A percentile compares a stretch with the other conserved stretches of the same genome.
These are phyloP conservation scores for Ceratocystis lukuohia DNA, from an alignment of 2,329 filamentous ascomycete species.

Conservation along the genomic window DNA sequence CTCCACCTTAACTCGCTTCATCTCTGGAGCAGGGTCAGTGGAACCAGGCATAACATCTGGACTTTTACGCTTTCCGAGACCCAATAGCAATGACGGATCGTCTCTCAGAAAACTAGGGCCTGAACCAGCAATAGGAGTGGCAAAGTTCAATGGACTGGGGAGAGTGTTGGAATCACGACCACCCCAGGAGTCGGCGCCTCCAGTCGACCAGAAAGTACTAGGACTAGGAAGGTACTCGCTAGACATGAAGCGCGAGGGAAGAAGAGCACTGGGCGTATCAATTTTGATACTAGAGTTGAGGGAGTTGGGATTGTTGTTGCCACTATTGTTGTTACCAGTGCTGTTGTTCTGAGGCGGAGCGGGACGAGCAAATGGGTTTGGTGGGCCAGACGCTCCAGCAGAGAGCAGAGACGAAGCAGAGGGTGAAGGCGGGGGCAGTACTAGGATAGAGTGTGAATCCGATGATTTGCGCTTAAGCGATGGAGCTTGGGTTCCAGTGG, in stretches of 20 bases:
- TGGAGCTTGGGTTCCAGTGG: slow-evolving; percentile 26
- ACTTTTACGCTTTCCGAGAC: slow-evolving; percentile 41
- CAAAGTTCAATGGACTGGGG: slow-evolving; percentile 84
- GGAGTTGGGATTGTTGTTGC: slow-evolving; percentile 29
- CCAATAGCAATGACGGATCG: slow-evolving; percentile 27
- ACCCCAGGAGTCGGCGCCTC: slow-evolving; percentile 57
- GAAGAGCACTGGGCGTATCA: slow-evolving; percentile 61
- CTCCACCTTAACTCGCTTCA: slow-evolving; percentile 42
- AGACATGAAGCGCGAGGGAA: slow-evolving; percentile 82
- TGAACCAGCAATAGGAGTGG: slow-evolving; percentile 57
- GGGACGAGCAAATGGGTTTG: slow-evolving; percentile 88
- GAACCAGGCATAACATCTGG: slow-evolving; percentile 37
- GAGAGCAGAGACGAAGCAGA: slow-evolving; percentile 75
- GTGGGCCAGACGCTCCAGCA: slow-evolving; percentile 80
- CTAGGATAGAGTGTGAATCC: slow-evolving; percentile 50
- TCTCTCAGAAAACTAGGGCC: slow-evolving; percentile 52
- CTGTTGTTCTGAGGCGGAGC: slow-evolving; percentile 50
- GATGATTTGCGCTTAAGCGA: slow-evolving; percentile 10
- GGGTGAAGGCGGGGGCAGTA: slow-evolving; percentile 84
- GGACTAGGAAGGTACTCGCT: slow-evolving; percentile 82
- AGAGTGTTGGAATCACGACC: slow-evolving; percentile 75
- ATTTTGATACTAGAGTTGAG: slow-evolving; percentile 29
- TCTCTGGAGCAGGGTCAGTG: slow-evolving; percentile 31
- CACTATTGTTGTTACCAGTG: slow-evolving; percentile 16
- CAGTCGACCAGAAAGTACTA: slow-evolving; percentile 59